Conservation (phyloP, 176 grass and related monocot genomes). For the Triticum urartu region DNA sequence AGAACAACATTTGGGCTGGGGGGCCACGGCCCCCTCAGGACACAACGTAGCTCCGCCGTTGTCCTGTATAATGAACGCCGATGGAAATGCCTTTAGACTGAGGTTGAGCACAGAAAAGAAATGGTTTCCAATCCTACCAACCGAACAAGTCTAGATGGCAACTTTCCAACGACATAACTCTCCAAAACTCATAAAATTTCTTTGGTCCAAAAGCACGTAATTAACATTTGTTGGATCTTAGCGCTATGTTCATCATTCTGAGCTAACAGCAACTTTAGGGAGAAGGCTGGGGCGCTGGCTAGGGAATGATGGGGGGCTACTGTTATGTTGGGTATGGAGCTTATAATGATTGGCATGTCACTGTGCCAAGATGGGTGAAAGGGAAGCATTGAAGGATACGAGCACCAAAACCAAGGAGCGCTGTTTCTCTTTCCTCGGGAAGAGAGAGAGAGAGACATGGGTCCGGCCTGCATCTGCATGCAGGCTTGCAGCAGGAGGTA, state of each 20-base stretch:
- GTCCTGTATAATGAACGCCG: too few relatives aligned
- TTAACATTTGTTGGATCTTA: not conserved
- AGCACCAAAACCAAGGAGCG: conserved; percentile 45
- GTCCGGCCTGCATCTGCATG: conserved; percentile 10
- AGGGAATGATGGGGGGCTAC: conserved; percentile 22
- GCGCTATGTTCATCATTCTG: not conserved
- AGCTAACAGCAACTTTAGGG: not conserved
- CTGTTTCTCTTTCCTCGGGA: conserved; percentile 32
- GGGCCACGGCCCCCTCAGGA: too few relatives aligned
- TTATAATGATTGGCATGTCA: conserved; percentile 48
- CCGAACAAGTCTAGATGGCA: too few relatives aligned
- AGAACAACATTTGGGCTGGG: too few relatives aligned
- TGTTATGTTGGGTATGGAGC: conserved; percentile 31
- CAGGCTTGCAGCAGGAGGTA: conserved; percentile 21
- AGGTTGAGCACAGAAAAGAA: too few relatives aligned
- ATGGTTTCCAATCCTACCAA: too few relatives aligned
- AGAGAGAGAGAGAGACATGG: conserved; percentile 5
- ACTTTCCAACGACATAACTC: too few relatives aligned
- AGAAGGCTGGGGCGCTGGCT: not conserved
- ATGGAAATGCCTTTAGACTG: too few relatives aligned
- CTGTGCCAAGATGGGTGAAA: conserved; percentile 51
- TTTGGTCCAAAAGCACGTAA: too few relatives aligned
- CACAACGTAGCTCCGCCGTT: too few relatives aligned
- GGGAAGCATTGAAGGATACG: conserved; percentile 26
- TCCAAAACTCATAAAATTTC: too few relatives aligned